Conservation (phyloP, 192 early-diverging fungal genomes). For the Backusella australiensis region DNA sequence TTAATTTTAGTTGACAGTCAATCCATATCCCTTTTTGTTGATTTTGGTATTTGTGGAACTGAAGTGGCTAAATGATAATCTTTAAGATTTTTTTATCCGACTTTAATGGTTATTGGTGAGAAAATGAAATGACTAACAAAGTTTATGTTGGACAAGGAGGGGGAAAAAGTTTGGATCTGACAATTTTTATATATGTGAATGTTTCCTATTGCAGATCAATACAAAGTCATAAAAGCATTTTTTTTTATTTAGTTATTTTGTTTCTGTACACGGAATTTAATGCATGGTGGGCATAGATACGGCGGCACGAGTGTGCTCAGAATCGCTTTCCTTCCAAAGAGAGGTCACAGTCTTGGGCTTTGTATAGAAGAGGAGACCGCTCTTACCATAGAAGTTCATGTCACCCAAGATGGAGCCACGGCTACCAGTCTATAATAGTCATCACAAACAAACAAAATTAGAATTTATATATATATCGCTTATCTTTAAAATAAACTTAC, state of each 20-base stretch:
- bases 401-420: slow-evolving; percentile 91
- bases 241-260: background rate
- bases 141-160: background rate
- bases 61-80: background rate
- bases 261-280: background rate
- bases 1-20: background rate
- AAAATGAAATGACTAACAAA: background rate
- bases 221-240: background rate
- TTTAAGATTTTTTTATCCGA: background rate
- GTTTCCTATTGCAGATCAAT: background rate
- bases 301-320: slow-evolving; percentile 53
- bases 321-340: slow-evolving; percentile 91
- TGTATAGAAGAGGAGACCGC: slow-evolving; percentile 85
- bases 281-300: slow-evolving; percentile 86
- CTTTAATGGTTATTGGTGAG: background rate
- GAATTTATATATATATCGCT: background rate
- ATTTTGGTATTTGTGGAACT: background rate
- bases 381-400: slow-evolving; percentile 88
- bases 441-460: background rate
- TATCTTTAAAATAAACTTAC: slow-evolving; percentile 7
- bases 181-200: background rate
- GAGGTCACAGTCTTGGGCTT: slow-evolving; percentile 93
- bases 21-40: background rate
- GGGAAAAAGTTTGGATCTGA: background rate
- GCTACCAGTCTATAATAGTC: slow-evolving; percentile 62